Base-by-base conservation (phyloP, 192 early-diverging fungal species). In the Linnemannia schmuckeri region DNA sequence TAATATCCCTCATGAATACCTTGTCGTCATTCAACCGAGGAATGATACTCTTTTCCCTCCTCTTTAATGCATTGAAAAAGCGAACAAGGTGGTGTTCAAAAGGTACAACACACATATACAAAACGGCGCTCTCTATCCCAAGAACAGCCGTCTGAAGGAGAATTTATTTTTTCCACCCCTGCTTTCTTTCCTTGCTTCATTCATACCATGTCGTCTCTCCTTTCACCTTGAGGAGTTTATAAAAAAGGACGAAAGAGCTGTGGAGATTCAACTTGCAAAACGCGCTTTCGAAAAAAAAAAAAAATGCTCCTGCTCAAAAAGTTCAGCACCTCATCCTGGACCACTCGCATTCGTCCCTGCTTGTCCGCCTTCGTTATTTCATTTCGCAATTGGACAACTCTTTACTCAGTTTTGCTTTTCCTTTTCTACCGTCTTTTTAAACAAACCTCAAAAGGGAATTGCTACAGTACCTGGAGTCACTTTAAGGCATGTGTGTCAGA, bases 211-310 rank as follows among this genome's bases (percentile, higher is more conserved):
- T 33, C 10, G 27, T 66, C 61, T 13, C 61, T 33, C 27, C 15
- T 33, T 15, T 66, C 30, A 12, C 30, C 12, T 66, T 10, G 27
- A 61, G 61, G 61, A 66, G 61, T 66, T 66, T 66, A 27, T 33
- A 72, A 35, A 37, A 35, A 37, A 22, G 40, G 12, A 22, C 49
- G 5, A 52, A 52, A 52, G 18, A 17, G 37, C 18, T 72, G 70
- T 42, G 70, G 70, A 72, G 70, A 72, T 42, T 72, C 38, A 72
- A 72, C 41, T 72, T 42, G 70, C 70, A n/a, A 52, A 38, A 72
- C 35, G 70, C 38, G 41, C 35, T n/a, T 38, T 72, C 38, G 70
- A 72, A 41, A 13, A 52, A 20, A 52, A 52, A 72, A 41, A 13
- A 52, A 20, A 52, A 52, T 22, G 18, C 49, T 52, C 20, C 49